Conservation (phyloP, 1,284 basidiomycete genomes). For the Cryptococcus sp. region DNA sequence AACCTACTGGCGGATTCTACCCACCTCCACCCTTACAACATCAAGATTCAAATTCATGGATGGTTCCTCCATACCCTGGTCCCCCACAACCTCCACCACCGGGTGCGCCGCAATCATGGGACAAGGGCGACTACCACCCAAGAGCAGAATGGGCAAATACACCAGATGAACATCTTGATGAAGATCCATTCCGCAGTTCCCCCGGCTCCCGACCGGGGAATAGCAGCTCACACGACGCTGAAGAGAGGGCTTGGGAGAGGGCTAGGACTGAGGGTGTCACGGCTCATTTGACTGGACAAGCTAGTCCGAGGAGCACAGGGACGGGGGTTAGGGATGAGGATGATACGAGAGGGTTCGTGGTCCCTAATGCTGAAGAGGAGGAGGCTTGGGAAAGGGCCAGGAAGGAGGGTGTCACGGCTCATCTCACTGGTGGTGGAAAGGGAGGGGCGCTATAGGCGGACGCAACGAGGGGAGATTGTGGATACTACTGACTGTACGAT, state of each 20-base stretch:
- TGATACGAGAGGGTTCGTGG: slow-evolving; percentile 17
- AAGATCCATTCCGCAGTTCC: slow-evolving; percentile 9
- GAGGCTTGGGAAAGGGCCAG: slow-evolving; percentile 40
- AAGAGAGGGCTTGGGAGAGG: slow-evolving; percentile 41
- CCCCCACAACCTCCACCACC: slow-evolving; percentile 21
- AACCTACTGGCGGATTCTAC: slow-evolving; percentile 15
- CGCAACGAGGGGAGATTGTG: no score
- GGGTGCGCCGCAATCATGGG: slow-evolving; percentile 17
- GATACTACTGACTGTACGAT: no score
- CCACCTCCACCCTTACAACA: slow-evolving; percentile 13
- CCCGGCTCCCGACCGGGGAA: slow-evolving; percentile 11
- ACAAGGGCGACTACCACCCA: slow-evolving; percentile 35
- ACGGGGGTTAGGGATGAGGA: slow-evolving; percentile 3
- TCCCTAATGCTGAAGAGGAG: slow-evolving; percentile 39
- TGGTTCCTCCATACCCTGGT: slow-evolving; percentile 45
- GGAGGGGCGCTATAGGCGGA: not conserved
- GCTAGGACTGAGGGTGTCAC: slow-evolving; percentile 35
- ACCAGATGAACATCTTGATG: slow-evolving; percentile 12
- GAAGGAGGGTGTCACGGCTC: slow-evolving; percentile 35
- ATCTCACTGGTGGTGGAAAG: slow-evolving; percentile 28
- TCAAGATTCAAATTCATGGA: slow-evolving; percentile 20
- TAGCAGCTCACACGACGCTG: slow-evolving; percentile 34
- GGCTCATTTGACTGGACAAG: slow-evolving; percentile 39
- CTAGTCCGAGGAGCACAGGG: slow-evolving; percentile 1
- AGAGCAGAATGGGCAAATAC: slow-evolving; percentile 27